Conservation (phyloP, 106 monocot species). For the Dendrobium nobile region DNA sequence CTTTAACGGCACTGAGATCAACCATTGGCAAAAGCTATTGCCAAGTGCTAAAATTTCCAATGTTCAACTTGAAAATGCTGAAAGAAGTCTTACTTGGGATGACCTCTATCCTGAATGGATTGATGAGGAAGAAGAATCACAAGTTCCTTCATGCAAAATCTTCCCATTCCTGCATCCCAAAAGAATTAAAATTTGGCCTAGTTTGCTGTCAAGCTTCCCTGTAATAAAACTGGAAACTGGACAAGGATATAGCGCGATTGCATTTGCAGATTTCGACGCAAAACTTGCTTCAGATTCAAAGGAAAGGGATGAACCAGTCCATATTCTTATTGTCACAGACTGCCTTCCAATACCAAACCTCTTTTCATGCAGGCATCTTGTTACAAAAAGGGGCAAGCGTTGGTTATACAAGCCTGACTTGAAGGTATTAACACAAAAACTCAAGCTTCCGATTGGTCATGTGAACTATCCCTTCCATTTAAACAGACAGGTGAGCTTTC, state of each 20-base stretch:
- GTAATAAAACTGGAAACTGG: constrained; percentile 38
- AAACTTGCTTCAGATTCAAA: constrained; percentile 36
- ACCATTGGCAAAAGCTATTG: constrained; percentile 27
- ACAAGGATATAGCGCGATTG: constrained; percentile 57
- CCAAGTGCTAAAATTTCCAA: constrained; percentile 13
- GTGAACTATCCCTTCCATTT: constrained; percentile 56
- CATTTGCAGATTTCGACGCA: constrained; percentile 68
- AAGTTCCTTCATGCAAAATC: neutral
- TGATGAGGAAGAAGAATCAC: constrained; percentile 10
- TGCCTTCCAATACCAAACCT: constrained; percentile 77
- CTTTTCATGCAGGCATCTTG: constrained; percentile 55
- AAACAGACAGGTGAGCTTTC: constrained; percentile 37
- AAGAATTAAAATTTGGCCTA: constrained; percentile 29
- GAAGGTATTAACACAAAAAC: constrained; percentile 26
- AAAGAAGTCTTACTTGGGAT: constrained; percentile 31
- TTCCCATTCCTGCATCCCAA: constrained; percentile 31
- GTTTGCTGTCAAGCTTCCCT: constrained; percentile 78
- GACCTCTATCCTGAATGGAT: constrained; percentile 51
- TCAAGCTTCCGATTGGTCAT: constrained; percentile 59
- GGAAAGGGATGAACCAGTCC: constrained; percentile 7
- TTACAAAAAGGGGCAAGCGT: constrained; percentile 28
- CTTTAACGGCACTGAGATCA: constrained; percentile 31
- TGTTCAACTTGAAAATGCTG: constrained; percentile 19
- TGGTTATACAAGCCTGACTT: constrained; percentile 74
- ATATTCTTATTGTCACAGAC: constrained; percentile 58